A percentile compares a stretch with the other conserved stretches of the same genome.
These are phyloP conservation scores for Gossypium davidsonii DNA, from an alignment of 441 rosid genomes.

Conservation along the genomic window DNA sequence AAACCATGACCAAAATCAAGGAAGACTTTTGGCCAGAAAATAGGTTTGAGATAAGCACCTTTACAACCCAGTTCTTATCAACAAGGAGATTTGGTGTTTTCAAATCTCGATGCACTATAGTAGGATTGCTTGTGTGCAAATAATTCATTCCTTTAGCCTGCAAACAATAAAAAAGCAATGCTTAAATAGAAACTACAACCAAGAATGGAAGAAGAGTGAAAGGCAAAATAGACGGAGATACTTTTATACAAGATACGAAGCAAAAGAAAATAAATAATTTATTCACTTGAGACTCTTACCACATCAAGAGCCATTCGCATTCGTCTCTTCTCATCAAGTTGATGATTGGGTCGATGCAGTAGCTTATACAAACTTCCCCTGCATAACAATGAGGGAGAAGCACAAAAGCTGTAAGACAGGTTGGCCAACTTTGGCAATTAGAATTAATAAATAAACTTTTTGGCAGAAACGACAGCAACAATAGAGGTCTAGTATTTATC, in stretches of 20 bases:
- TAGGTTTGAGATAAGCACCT: conserved; percentile 41
- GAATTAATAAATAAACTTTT: not conserved
- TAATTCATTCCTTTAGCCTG: conserved; percentile 99
- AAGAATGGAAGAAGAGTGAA: not conserved
- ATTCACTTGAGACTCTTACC: conserved; percentile 40
- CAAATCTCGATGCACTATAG: conserved; percentile 92
- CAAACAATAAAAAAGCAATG: conserved; percentile 5
- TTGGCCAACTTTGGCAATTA: not conserved
- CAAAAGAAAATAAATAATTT: not conserved
- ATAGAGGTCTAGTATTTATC: conserved; percentile 3
- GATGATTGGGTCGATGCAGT: conserved; percentile 75
- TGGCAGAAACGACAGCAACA: not conserved
- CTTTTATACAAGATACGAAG: not conserved
- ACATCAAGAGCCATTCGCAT: conserved; percentile 96
- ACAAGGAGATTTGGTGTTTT: conserved; percentile 98
- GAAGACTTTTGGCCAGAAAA: not conserved
- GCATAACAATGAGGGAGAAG: conserved; percentile 18
- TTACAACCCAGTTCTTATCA: conserved; percentile 93
- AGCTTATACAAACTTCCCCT: conserved; percentile 95
- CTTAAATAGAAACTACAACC: not conserved
- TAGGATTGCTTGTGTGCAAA: conserved; percentile 92
- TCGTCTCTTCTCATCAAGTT: conserved; percentile 79
- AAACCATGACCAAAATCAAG: not conserved
- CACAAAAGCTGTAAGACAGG: conserved; percentile 1
- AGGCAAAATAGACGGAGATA: not conserved